Base-by-base conservation (phyloP, 148 eudicot genomes). In the Spergularia bocconei region DNA sequence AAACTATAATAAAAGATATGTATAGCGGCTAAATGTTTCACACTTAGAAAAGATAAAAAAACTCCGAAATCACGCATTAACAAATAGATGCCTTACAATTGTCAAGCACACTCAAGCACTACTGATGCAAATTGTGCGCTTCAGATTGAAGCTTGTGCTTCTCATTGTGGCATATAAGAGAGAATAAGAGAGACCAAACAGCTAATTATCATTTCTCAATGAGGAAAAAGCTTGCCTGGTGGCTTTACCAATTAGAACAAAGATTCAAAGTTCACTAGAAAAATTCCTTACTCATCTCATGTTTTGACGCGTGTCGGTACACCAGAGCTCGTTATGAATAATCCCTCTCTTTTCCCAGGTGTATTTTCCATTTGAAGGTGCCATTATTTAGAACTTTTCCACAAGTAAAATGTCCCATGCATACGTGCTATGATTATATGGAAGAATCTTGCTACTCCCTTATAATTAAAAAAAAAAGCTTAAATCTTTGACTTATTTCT, bases 341-440 rank as follows among this genome's bases (percentile, higher is more conserved):
- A 0, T 39, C 39, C 36, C 47, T 20, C 16, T 62, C 14, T 20
- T 51, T 73, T 73, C 25, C 6, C 19, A 33, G 36, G 41, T 78
- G 52, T 72, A 66, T 44, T 68, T 75, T 25, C 78, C 56, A 54
- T 74, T 39, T 69, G 47, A 23, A 54, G 78, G 11, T 75, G 65
- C 75, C 71, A 25, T 50, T 79, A 50, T 48, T 39, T 36, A 11
- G 21, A 53, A 20, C 74, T 73, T 79, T 79, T 75, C 78, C 65
- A 13, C 15, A 63, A 80, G 74, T 70, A 66, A 53, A 20, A 68
- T 25, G 53, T 44, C 48, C 48, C 48, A 44, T 44, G 48, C 17
- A 39, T 54, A 75, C 75, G 79, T 79, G 78, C 36, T 29, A 29
- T 29, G 36, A 29, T 29, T 29, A 29, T 29, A 29, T 29, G 1